phyloP scores from a whole-genome alignment of 192 early-diverging fungal species.

The Gonapodya prolifera region DNA sequence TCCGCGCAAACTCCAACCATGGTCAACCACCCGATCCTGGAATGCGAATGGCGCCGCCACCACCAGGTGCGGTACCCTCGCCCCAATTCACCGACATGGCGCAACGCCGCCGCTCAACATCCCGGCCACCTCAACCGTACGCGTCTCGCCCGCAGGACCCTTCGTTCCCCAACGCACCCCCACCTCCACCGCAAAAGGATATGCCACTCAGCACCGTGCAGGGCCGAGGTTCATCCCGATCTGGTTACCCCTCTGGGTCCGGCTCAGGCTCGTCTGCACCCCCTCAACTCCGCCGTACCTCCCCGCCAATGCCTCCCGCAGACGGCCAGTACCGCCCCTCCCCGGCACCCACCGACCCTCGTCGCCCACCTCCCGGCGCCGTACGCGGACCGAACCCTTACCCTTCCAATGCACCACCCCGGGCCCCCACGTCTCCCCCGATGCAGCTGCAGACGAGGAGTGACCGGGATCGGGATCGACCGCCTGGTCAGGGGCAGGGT shows the following conservation, averaged over 20 bases:
- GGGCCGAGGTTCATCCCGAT: too few relatives aligned
- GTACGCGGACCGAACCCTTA: too few relatives aligned
- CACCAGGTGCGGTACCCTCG: not conserved
- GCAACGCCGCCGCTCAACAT: not conserved
- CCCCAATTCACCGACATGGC: not conserved
- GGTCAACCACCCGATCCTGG: not conserved
- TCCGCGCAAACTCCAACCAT: too few relatives aligned
- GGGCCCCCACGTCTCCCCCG: too few relatives aligned
- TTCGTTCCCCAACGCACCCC: not conserved
- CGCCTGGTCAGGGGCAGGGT: too few relatives aligned
- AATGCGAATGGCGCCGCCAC: not conserved
- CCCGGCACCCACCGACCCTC: not conserved
- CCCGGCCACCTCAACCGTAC: too few relatives aligned
- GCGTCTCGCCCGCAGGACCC: too few relatives aligned
- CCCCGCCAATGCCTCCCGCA: not conserved
- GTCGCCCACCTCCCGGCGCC: not conserved
- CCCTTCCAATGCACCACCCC: too few relatives aligned
- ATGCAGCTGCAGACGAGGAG: too few relatives aligned
- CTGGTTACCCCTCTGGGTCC: too few relatives aligned
- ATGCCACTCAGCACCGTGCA: too few relatives aligned
- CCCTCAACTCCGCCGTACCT: not conserved
- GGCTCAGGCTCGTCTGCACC: not conserved
- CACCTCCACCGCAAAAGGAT: not conserved
- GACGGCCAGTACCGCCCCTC: not conserved
- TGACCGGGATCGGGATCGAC: too few relatives aligned